Evolutionary conservation across 371 early-diverging fungal species (phyloP).

Genomic region (Rhizopus microsporus): DNA sequence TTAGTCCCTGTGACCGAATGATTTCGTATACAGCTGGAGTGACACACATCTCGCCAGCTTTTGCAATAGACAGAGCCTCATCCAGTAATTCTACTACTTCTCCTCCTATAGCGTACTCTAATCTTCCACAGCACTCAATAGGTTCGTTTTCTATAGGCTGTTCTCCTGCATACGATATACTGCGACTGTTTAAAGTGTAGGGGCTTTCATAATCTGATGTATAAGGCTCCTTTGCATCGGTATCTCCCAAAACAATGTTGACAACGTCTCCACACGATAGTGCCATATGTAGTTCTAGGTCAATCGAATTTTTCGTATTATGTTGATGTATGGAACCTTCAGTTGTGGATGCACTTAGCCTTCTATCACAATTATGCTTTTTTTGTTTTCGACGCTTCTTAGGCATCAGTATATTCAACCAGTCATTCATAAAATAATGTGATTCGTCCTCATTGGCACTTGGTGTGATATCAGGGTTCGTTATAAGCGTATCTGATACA

Average conservation of each 20-base stretch:
- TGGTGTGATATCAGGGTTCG: background rate
- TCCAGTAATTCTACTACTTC: conserved; percentile 53
- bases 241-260: conserved; percentile 54
- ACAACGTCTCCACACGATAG: conserved; percentile 57
- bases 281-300: conserved; percentile 60
- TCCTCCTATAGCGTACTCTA: conserved; percentile 64
- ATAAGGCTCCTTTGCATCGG: conserved; percentile 12
- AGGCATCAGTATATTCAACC: conserved; percentile 13
- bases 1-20: conserved; percentile 32
- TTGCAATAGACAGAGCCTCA: conserved; percentile 53
- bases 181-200: conserved; percentile 1
- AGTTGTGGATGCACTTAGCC: conserved; percentile 9
- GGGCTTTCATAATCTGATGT: background rate
- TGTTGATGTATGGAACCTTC: background rate
- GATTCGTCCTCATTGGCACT: conserved; percentile 1
- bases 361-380: conserved; percentile 3
- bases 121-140: conserved; percentile 33
- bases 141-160: conserved; percentile 1
- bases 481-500: background rate
- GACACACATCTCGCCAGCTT: conserved; percentile 59
- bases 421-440: conserved; percentile 2
- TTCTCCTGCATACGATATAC: background rate
- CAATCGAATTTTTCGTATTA: conserved; percentile 24
- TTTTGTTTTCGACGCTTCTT: background rate
- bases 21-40: conserved; percentile 49